Percentiles rank a stretch among this genome's conserved stretches.
Conservation (phyloP, 2,329 filamentous ascomycete genomes). For the Fusarium sp. region DNA sequence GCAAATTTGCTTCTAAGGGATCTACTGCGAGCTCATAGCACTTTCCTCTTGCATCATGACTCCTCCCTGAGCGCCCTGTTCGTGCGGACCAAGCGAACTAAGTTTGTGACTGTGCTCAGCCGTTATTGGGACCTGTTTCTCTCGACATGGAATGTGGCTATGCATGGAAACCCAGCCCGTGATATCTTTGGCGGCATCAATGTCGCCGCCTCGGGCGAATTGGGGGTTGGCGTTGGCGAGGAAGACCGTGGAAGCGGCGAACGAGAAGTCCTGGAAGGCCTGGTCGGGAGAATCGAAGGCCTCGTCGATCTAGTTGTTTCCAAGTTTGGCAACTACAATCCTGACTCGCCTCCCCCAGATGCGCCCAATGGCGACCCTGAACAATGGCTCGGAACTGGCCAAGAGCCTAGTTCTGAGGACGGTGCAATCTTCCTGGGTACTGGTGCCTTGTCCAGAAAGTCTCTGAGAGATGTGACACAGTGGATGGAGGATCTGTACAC, state of each 20-base stretch:
- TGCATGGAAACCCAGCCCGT: conserved; percentile 88
- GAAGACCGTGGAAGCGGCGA: conserved; percentile 96
- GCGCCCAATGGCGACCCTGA: conserved; percentile 41
- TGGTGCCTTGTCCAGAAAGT: conserved; percentile 77
- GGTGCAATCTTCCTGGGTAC: conserved; percentile 88
- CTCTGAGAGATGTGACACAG: conserved; percentile 77
- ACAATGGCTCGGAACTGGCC: conserved; percentile 80
- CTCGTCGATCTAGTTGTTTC: conserved; percentile 90
- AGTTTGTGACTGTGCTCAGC: conserved; percentile 79
- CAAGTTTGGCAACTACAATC: conserved; percentile 75
- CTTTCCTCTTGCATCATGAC: conserved; percentile 90
- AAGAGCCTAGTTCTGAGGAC: conserved; percentile 77
- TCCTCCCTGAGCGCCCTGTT: conserved; percentile 79
- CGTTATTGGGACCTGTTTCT: conserved; percentile 83
- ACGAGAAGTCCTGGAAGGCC: conserved; percentile 91
- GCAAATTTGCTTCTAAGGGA: conserved; percentile 82
- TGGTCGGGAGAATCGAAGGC: conserved; percentile 82
- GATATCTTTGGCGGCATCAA: conserved; percentile 87
- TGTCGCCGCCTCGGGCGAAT: conserved; percentile 87
- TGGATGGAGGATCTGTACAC: conserved; percentile 93
- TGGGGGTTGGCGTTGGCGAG: conserved; percentile 94
- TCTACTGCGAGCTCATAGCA: conserved; percentile 82
- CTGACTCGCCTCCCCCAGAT: conserved; percentile 38
- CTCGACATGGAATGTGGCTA: conserved; percentile 86
- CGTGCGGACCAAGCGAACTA: conserved; percentile 69